Conservation (phyloP, 179 eudicot genomes). For the Beta macrorhiza region DNA sequence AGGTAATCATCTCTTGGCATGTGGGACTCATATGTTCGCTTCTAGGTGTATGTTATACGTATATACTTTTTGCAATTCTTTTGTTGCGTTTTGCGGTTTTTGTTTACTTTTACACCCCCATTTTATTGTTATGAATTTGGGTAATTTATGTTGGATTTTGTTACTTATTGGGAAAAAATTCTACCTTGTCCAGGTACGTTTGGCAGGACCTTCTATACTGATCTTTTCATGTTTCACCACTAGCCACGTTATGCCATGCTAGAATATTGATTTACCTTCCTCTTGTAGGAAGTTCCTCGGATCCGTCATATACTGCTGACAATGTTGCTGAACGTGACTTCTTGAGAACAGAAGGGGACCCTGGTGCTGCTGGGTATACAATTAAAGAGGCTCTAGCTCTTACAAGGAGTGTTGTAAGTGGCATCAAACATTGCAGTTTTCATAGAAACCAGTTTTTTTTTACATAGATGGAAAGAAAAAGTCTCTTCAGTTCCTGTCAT, state of each 20-base stretch:
- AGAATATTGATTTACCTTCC: neutral
- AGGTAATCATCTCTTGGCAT: constrained; percentile 29
- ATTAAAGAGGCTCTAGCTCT: constrained; percentile 86
- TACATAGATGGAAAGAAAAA: neutral
- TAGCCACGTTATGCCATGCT: neutral
- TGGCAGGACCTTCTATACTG: neutral
- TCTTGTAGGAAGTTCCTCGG: constrained; percentile 36
- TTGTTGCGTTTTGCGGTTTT: neutral
- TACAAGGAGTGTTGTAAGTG: constrained; percentile 81
- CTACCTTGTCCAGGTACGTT: neutral
- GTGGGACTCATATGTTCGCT: constrained; percentile 34
- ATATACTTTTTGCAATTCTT: neutral
- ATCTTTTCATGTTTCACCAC: neutral
- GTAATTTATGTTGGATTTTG: neutral
- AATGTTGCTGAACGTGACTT: constrained; percentile 83
- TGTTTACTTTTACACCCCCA: neutral
- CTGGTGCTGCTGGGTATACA: constrained; percentile 93
- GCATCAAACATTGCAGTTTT: neutral
- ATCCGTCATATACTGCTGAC: constrained; percentile 45
- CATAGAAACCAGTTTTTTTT: neutral
- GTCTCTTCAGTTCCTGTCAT: neutral
- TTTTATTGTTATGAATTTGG: neutral
- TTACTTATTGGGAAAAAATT: neutral
- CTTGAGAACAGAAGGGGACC: constrained; percentile 93
- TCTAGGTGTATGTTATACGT: too few relatives aligned